Base-by-base conservation (phyloP, 2,329 filamentous ascomycete species). In the Trichoderma cornu-damae region DNA sequence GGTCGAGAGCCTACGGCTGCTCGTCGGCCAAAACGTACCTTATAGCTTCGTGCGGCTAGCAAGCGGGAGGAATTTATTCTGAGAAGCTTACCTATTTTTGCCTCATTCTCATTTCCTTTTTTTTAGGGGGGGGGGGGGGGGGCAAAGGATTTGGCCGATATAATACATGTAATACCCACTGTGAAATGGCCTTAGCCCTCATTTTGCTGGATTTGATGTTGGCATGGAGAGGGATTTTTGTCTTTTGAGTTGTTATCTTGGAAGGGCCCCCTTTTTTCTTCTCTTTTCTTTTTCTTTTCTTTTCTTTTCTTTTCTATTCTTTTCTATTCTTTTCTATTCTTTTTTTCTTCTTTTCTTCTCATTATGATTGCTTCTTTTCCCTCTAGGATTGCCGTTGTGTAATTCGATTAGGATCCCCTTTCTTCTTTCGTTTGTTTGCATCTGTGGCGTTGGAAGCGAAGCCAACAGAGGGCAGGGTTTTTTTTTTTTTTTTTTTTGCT, bases 31-130 rank as follows among this genome's bases (percentile, higher is more conserved):
- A 73, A 94, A 94, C 69, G 89, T 94, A 57, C 88, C 88, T 5
- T 93, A 90, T 72, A 91, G 89, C 72, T 95, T 95, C 75, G 90
- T 94, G 40, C 79, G 89, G 48, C 76, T 94, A 68, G 88, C 89
- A 2, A 78, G 78, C 48, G 80, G 80, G 2, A 71, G 77, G 20
- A 74, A 73, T 26, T 70, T 79, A 60, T 81, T 77, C 62, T 81
- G 68, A 66, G 46, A 42, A 6, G 37, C 54, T 50, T 16, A 44
- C 16, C 20, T 38, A 43, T 38, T 55, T 54, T 47, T 30, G 26
- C 24, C 38, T 43, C 11, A n/a, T n/a, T n/a, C n/a, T n/a, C n/a
- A n/a, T n/a, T n/a, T n/a, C n/a, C n/a, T n/a, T n/a, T n/a, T n/a
- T n/a, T n/a, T n/a, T n/a, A n/a, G n/a, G n/a, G n/a, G n/a, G n/a